These are phyloP conservation scores for Manihot esculenta DNA, from an alignment of 441 rosid genomes.

Conservation along the genomic window DNA sequence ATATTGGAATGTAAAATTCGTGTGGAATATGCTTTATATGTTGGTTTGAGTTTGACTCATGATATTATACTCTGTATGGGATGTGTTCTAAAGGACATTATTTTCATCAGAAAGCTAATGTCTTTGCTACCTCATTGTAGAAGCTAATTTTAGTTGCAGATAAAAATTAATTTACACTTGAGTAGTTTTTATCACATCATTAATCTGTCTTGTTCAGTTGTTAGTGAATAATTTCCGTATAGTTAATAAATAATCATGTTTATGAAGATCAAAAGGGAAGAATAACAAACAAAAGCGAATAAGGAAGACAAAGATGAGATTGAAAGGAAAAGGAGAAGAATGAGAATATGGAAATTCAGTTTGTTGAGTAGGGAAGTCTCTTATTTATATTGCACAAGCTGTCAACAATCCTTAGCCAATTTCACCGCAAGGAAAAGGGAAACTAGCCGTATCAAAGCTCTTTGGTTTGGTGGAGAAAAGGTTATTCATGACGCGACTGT, in stretches of 20 bases:
- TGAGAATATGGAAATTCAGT: background rate
- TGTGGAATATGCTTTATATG: background rate
- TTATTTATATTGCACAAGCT: background rate
- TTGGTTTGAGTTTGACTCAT: background rate
- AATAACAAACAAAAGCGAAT: background rate
- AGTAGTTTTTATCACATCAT: background rate
- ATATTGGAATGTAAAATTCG: constrained; percentile 1
- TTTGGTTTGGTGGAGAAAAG: too few species aligned
- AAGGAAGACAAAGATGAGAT: background rate
- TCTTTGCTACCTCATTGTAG: background rate
- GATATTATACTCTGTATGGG: background rate
- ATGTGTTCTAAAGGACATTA: background rate
- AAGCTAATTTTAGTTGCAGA: background rate
- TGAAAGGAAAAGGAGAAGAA: background rate
- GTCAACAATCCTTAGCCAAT: background rate
- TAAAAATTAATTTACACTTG: background rate
- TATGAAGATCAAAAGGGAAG: background rate
- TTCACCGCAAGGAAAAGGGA: background rate
- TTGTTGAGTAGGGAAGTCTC: background rate
- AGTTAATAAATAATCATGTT: background rate
- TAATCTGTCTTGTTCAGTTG: background rate
- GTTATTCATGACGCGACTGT: too few species aligned
- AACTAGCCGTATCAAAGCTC: too few species aligned
- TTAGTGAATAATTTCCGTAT: background rate
- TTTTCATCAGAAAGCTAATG: background rate